These are phyloP conservation scores for Porodaedalea pini DNA, from an alignment of 1,284 basidiomycete genomes.

Conservation along the genomic window DNA sequence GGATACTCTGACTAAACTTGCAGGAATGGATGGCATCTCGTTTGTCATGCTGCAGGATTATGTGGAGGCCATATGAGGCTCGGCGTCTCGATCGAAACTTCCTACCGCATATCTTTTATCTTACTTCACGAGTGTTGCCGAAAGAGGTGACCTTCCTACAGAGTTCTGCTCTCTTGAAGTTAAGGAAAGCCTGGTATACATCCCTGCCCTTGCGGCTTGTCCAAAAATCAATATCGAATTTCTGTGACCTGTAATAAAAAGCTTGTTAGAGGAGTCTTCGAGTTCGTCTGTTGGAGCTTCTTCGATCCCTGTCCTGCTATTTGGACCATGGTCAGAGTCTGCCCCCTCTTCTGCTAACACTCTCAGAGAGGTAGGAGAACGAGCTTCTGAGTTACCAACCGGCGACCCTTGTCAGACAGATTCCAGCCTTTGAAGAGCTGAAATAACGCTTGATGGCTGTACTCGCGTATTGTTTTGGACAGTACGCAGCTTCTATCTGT, in stretches of 20 bases:
- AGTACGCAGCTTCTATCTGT: conserved; percentile 22
- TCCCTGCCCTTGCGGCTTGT: conserved; percentile 10
- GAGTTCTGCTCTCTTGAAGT: conserved; percentile 13
- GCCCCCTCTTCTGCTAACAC: background rate
- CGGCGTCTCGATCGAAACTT: background rate
- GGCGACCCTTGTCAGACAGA: conserved; percentile 18
- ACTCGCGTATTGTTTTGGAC: conserved; percentile 24
- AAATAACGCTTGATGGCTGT: conserved; percentile 12
- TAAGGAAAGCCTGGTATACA: background rate
- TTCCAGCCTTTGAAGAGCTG: conserved; percentile 7
- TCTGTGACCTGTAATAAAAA: background rate
- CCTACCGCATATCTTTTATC: conserved; percentile 17
- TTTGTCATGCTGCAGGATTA: background rate
- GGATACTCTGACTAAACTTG: background rate
- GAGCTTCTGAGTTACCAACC: conserved; percentile 17
- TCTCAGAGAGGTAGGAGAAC: background rate
- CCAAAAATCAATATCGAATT: conserved; percentile 7
- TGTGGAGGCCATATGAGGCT: background rate
- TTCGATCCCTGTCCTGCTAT: conserved; percentile 7
- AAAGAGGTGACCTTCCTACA: conserved; percentile 5
- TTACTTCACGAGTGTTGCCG: conserved; percentile 10
- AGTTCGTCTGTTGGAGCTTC: background rate
- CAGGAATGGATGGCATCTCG: background rate
- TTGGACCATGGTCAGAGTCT: conserved; percentile 15
- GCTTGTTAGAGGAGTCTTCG: background rate